Evolutionary conservation across 352 stramenopile genomes (phyloP).

Genomic region (Phytopythium litorale): DNA sequence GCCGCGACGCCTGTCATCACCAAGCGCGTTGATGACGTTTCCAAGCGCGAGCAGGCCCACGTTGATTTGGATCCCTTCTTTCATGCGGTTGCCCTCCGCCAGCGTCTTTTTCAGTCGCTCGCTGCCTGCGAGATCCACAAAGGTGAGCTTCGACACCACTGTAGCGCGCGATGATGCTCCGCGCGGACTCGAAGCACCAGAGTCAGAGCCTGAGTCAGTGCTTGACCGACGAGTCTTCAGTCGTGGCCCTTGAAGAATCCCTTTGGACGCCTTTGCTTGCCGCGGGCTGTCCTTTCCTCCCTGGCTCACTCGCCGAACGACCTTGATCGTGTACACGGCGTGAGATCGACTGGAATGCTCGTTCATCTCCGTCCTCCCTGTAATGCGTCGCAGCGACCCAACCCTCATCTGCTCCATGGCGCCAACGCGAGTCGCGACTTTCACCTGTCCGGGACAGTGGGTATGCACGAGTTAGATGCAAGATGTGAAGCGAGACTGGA

Average conservation of each 20-base stretch:
- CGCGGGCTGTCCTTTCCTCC: constrained; percentile 11
- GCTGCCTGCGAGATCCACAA: constrained; percentile 84
- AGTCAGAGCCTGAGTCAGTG: background rate
- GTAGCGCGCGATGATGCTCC: constrained; percentile 8
- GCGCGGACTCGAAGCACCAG: constrained; percentile 8
- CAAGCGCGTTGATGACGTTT: constrained; percentile 87
- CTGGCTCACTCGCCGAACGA: constrained; percentile 45
- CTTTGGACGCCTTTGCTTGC: background rate
- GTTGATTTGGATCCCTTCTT: constrained; percentile 89
- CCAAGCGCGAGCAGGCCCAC: constrained; percentile 77
- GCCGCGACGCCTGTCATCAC: constrained; percentile 53
- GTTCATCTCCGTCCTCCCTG: constrained; percentile 87
- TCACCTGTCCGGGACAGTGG: constrained; percentile 24
- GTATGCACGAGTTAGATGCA: constrained; percentile 1
- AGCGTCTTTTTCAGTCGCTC: constrained; percentile 85
- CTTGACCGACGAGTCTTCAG: constrained; percentile 17
- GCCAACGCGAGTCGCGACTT: constrained; percentile 44
- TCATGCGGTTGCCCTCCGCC: constrained; percentile 82
- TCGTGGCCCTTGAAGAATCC: background rate
- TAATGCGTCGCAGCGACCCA: constrained; percentile 72
- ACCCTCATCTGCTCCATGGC: constrained; percentile 78
- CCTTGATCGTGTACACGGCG: constrained; percentile 85
- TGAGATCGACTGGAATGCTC: constrained; percentile 85
- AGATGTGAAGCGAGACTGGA: background rate
- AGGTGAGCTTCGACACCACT: constrained; percentile 82